These are phyloP conservation scores for Fusarium bactridioides DNA, from an alignment of 2,329 filamentous ascomycete genomes.

Conservation along the genomic window DNA sequence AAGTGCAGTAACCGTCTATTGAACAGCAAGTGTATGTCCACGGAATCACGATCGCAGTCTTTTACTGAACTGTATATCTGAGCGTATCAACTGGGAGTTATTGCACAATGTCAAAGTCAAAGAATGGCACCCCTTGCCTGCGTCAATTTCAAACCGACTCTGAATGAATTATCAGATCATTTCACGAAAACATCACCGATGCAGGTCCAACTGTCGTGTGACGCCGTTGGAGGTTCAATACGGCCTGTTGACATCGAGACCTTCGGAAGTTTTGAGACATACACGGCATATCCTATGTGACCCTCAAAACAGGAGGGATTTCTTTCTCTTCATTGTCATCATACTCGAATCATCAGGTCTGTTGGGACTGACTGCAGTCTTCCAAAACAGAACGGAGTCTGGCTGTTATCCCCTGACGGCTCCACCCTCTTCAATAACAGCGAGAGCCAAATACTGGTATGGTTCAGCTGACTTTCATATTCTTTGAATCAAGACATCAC, in stretches of 20 bases:
- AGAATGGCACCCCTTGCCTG: background rate
- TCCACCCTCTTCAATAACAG: background rate
- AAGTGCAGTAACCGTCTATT: background rate
- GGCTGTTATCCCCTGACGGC: background rate
- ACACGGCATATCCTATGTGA: slow-evolving; percentile 5
- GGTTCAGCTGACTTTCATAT: background rate
- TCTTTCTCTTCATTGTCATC: background rate
- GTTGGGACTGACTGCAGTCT: background rate
- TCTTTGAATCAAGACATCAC: background rate
- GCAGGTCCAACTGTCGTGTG: slow-evolving; percentile 32
- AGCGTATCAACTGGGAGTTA: background rate
- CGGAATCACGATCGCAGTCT: background rate
- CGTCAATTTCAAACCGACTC: slow-evolving; percentile 20
- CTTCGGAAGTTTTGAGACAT: slow-evolving; percentile 29
- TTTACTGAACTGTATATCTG: background rate
- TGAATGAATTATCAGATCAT: slow-evolving; percentile 25
- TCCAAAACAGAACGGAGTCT: background rate
- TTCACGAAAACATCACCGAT: slow-evolving; percentile 5
- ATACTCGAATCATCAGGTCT: background rate
- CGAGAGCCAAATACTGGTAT: background rate
- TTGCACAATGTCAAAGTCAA: background rate
- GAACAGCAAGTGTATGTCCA: background rate
- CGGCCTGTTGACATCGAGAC: slow-evolving; percentile 10
- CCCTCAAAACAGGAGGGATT: background rate
- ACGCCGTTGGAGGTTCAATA: slow-evolving; percentile 22